Percentiles rank a stretch among this genome's conserved stretches.
These are phyloP conservation scores for Flaveria brownii DNA, from an alignment of 129 eudicot genomes.

Conservation along the genomic window DNA sequence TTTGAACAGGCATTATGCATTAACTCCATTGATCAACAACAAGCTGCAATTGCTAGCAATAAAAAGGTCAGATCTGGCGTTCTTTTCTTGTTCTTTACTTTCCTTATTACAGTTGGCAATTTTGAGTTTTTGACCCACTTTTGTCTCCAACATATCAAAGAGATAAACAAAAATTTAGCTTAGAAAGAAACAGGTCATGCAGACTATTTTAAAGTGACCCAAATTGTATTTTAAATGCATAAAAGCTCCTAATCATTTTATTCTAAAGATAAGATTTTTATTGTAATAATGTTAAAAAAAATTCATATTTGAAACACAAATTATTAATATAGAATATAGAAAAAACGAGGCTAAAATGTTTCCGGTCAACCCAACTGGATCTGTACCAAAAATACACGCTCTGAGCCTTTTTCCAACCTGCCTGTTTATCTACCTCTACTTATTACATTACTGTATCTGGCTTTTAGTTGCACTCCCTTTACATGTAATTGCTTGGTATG, in stretches of 20 bases:
- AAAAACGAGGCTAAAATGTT: background rate
- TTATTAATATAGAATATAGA: background rate
- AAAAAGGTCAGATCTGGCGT: constrained; percentile 55
- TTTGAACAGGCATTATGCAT: constrained; percentile 82
- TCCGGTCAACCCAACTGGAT: background rate
- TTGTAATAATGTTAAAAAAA: background rate
- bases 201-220: background rate
- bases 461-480: constrained; percentile 24
- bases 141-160: background rate
- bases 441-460: background rate
- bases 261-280: background rate
- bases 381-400: background rate
- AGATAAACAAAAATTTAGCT: background rate
- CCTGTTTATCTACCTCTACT: constrained; percentile 1
- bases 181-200: background rate
- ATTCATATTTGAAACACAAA: background rate
- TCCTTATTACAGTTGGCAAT: background rate
- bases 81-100: constrained; percentile 9
- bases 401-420: background rate
- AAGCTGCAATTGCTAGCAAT: constrained; percentile 92
- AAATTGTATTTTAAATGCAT: constrained; percentile 3
- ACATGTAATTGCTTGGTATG: constrained; percentile 16
- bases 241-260: background rate
- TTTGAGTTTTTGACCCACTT: background rate
- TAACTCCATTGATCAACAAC: constrained; percentile 77